Conservation (phyloP, 805 yeast species). For the Alloascoidea hylecoeti region DNA sequence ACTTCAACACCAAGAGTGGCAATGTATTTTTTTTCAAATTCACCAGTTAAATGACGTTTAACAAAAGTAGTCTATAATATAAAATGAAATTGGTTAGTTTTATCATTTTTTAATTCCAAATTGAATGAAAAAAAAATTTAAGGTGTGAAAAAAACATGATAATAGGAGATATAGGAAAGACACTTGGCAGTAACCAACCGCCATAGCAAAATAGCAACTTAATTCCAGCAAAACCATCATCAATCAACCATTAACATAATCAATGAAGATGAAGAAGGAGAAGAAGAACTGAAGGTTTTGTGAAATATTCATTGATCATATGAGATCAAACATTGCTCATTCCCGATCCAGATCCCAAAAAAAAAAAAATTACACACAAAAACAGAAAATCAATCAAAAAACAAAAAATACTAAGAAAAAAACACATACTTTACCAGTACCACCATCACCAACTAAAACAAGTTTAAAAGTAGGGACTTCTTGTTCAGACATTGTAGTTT, state of each 20-base stretch:
- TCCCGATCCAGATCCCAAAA: conserved; percentile 1
- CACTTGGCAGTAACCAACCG: too few relatives aligned
- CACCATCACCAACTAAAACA: conserved; percentile 99
- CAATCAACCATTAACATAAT: too few relatives aligned
- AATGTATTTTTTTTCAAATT: conserved; percentile 95
- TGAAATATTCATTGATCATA: too few relatives aligned
- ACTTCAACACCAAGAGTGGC: conserved; percentile 99
- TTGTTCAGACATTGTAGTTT: conserved; percentile 22
- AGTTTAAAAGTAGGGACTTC: conserved; percentile 91
- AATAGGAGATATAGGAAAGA: too few relatives aligned
- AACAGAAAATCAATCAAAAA: conserved; percentile 1
- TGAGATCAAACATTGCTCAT: too few relatives aligned
- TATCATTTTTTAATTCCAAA: neutral
- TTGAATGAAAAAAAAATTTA: neutral
- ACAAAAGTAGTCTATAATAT: conserved; percentile 77
- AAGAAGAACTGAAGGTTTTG: too few relatives aligned
- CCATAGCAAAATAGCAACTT: too few relatives aligned
- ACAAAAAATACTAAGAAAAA: neutral
- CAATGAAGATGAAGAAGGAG: too few relatives aligned
- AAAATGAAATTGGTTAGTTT: conserved; percentile 1
- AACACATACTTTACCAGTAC: conserved; percentile 84
- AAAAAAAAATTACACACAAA: neutral
- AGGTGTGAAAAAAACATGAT: neutral
- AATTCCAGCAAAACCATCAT: too few relatives aligned
- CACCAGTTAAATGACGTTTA: conserved; percentile 99